phyloP scores from a whole-genome alignment of 352 stramenopile species.

The Globisporangium perplexum region DNA sequence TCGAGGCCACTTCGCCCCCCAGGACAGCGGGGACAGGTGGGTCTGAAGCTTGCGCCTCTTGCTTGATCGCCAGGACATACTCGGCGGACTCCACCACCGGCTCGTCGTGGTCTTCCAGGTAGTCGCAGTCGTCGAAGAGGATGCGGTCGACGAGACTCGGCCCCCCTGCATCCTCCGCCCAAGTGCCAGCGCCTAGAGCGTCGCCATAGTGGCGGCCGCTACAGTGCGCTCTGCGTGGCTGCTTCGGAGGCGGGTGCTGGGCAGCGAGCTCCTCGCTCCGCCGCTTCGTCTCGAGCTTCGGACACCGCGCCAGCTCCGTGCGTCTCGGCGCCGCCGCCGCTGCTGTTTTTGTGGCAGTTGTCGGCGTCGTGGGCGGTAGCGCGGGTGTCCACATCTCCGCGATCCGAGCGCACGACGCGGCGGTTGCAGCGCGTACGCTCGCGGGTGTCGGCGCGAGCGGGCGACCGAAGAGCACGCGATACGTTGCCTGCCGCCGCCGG shows the following conservation, averaged over 20 bases:
- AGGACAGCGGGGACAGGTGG: background rate
- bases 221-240: background rate
- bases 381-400: background rate
- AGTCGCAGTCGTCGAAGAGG: background rate
- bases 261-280: background rate
- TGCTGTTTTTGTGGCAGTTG: background rate
- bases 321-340: too few species aligned
- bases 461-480: conserved; percentile 38
- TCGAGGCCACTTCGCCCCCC: too few species aligned
- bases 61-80: background rate
- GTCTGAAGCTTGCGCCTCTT: background rate
- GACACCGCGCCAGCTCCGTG: too few species aligned
- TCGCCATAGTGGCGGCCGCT: too few species aligned
- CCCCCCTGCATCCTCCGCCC: background rate
- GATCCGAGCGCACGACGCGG: background rate
- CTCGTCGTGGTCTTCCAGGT: background rate
- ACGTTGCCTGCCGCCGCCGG: conserved; percentile 32
- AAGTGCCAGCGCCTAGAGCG: background rate
- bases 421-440: background rate
- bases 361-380: too few species aligned
- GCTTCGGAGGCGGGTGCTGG: background rate
- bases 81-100: too few species aligned
- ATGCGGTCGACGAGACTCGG: conserved; percentile 1
- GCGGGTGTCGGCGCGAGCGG: conserved; percentile 14
- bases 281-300: background rate